These are phyloP conservation scores for Tilletia caries DNA, from an alignment of 1,284 basidiomycete genomes.

Conservation along the genomic window DNA sequence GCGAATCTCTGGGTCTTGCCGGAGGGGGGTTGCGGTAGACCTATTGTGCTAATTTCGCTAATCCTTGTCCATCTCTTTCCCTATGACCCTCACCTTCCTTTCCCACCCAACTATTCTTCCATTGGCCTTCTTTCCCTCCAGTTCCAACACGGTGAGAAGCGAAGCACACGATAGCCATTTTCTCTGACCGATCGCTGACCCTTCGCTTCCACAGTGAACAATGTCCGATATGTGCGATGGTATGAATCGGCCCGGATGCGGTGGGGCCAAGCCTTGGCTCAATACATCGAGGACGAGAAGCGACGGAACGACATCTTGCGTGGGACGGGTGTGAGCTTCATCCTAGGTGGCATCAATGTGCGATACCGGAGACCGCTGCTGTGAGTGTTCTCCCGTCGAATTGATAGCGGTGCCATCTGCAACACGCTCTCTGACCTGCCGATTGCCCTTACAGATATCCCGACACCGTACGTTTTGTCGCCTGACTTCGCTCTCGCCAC, in stretches of 20 bases:
- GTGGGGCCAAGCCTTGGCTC: constrained; percentile 21
- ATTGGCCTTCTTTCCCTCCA: constrained; percentile 28
- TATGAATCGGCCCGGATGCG: constrained; percentile 41
- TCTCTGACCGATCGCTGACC: too few species aligned
- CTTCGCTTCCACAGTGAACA: constrained; percentile 34
- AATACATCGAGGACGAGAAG: constrained; percentile 15
- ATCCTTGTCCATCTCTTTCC: neutral
- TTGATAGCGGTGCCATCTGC: too few species aligned
- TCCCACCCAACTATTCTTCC: neutral
- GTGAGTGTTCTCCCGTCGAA: neutral
- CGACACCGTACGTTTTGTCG: neutral
- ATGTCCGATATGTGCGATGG: constrained; percentile 45
- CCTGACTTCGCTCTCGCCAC: too few species aligned
- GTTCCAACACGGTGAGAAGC: constrained; percentile 30
- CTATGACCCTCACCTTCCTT: neutral
- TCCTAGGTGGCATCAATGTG: constrained; percentile 40
- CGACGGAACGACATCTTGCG: constrained; percentile 27
- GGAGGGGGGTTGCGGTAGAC: too few species aligned
- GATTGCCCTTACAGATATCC: neutral
- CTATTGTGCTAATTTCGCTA: too few species aligned
- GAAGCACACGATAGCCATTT: neutral
- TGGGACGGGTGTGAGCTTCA: constrained; percentile 37
- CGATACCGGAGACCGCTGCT: constrained; percentile 34
- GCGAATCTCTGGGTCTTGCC: too few species aligned
- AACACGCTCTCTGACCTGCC: neutral